phyloP scores from a whole-genome alignment of 2,329 filamentous ascomycete species.

The Neurospora crassa region DNA sequence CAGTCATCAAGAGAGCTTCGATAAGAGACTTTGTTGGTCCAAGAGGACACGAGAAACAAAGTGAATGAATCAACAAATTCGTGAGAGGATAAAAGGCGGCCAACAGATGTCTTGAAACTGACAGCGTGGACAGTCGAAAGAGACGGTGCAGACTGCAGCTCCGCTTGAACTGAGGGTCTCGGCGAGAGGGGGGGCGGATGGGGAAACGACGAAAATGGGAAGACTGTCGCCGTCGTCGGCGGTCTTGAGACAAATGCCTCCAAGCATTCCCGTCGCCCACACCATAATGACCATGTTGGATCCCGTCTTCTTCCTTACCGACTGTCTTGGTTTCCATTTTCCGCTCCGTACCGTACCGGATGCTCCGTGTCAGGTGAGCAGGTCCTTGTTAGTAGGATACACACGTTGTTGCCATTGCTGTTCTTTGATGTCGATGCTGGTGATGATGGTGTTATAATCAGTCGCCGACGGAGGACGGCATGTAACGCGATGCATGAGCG shows the following conservation, averaged over 20 bases:
- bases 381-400: not conserved
- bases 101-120: not conserved
- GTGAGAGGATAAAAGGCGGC: not conserved
- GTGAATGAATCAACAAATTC: not conserved
- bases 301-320: not conserved
- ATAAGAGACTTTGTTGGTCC: not conserved
- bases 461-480: not conserved
- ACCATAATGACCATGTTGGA: not conserved
- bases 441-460: not conserved
- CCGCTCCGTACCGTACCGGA: not conserved
- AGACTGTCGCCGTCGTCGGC: not conserved
- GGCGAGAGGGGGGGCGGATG: not conserved
- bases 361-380: not conserved
- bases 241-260: not conserved
- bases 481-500: not conserved
- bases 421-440: not conserved
- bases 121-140: not conserved
- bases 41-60: not conserved
- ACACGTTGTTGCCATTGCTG: not conserved
- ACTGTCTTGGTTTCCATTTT: not conserved
- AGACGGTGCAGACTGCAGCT: not conserved
- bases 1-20: not conserved
- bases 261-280: not conserved
- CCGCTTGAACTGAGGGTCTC: not conserved
- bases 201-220: not conserved